These are phyloP conservation scores for Chaetomium globosum DNA, from an alignment of 2,329 filamentous ascomycete species.

Conservation along the genomic window DNA sequence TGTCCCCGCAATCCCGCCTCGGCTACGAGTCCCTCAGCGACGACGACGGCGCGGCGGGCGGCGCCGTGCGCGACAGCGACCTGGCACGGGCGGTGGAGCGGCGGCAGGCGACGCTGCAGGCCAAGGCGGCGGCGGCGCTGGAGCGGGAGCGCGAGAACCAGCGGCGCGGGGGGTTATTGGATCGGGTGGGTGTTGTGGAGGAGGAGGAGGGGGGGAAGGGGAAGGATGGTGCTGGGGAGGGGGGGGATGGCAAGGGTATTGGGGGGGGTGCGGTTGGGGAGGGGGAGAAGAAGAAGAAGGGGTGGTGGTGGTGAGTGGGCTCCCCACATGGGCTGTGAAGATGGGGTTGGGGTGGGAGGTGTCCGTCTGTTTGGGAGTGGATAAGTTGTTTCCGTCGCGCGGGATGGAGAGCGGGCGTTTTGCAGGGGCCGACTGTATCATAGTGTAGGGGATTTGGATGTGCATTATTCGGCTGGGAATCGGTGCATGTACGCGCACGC, in stretches of 20 bases:
- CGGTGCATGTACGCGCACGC: constrained; percentile 21
- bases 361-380: background rate
- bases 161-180: constrained; percentile 53
- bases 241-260: too few species aligned
- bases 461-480: constrained; percentile 31
- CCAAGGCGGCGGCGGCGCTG: constrained; percentile 50
- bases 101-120: constrained; percentile 41
- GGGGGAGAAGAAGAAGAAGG: constrained; percentile 47
- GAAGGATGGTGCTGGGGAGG: constrained; percentile 25
- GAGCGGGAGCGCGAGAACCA: constrained; percentile 57
- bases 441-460: constrained; percentile 31
- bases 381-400: background rate
- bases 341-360: background rate
- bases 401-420: background rate
- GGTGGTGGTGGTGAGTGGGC: constrained; percentile 48
- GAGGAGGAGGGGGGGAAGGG: constrained; percentile 32
- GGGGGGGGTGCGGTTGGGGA: too few species aligned
- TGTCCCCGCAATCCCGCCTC: constrained; percentile 37
- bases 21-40: constrained; percentile 43
- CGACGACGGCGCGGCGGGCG: constrained; percentile 40
- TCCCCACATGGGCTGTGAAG: background rate
- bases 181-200: constrained; percentile 51
- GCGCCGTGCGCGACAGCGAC: constrained; percentile 37
- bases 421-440: constrained; percentile 27
- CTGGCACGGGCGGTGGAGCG: constrained; percentile 42